These are phyloP conservation scores for Penicillium brevicompactum DNA, from an alignment of 2,329 filamentous ascomycete species.

Conservation along the genomic window DNA sequence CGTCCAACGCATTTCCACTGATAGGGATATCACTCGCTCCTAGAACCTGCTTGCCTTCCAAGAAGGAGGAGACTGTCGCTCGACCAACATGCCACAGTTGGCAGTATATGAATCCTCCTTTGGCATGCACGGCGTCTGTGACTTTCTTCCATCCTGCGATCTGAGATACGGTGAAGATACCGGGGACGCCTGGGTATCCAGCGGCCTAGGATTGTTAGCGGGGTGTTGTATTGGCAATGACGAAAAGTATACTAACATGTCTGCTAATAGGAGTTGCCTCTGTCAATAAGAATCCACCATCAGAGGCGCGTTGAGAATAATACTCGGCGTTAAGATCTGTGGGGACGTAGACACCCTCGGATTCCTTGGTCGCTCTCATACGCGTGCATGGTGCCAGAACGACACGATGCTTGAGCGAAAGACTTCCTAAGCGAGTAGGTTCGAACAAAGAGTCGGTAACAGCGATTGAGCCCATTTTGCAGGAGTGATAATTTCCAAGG, in stretches of 20 bases:
- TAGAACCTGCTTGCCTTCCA: conserved; percentile 32
- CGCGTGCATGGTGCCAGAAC: conserved; percentile 31
- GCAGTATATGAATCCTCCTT: conserved; percentile 34
- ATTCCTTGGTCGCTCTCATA: conserved; percentile 30
- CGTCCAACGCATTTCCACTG: conserved; percentile 43
- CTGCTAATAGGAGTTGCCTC: conserved; percentile 38
- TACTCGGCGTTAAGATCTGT: conserved; percentile 33
- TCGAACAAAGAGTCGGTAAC: conserved; percentile 32
- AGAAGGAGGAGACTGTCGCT: conserved; percentile 42
- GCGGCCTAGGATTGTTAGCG: conserved; percentile 20
- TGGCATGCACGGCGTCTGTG: conserved; percentile 36
- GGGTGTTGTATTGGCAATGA: no score
- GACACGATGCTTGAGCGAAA: conserved; percentile 29
- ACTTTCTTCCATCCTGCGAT: conserved; percentile 36
- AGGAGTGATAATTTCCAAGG: background rate
- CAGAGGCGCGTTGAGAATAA: conserved; percentile 35
- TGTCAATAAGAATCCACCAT: conserved; percentile 36
- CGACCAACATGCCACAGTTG: conserved; percentile 43
- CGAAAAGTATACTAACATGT: conserved; percentile 15
- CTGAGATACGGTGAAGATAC: conserved; percentile 33
- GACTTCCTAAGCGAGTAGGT: conserved; percentile 35
- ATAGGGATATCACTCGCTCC: conserved; percentile 37
- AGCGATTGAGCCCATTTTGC: conserved; percentile 28
- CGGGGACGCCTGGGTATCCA: conserved; percentile 33
- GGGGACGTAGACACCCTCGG: conserved; percentile 33